Conservation (phyloP, 495 filamentous ascomycete genomes). For the Thozetella sp. region DNA sequence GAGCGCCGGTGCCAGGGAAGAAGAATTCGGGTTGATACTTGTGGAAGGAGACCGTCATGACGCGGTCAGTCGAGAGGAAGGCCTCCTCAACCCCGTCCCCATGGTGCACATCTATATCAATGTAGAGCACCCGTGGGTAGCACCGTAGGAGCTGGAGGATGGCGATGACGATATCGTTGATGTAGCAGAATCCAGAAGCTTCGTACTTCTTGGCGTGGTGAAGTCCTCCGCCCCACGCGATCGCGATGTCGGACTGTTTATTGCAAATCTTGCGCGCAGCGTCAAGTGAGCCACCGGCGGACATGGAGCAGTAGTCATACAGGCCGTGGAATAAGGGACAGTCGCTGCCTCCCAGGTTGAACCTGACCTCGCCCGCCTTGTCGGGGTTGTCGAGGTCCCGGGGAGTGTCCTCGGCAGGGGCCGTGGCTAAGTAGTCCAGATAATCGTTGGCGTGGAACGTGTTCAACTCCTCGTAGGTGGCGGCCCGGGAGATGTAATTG, state of each 20-base stretch:
- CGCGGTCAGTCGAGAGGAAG: conserved; percentile 95
- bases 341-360: conserved; percentile 87
- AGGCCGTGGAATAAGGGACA: conserved; percentile 97
- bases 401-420: conserved; percentile 44
- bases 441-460: conserved; percentile 90
- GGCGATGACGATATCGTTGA: conserved; percentile 97
- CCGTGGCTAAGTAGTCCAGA: conserved; percentile 77
- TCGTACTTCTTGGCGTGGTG: conserved; percentile 98
- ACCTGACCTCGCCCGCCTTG: conserved; percentile 49
- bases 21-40: conserved; percentile 90
- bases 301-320: conserved; percentile 93
- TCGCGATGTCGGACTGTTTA: conserved; percentile 87
- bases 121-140: conserved; percentile 92
- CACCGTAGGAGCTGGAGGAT: conserved; percentile 94
- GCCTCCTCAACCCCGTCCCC: conserved; percentile 98
- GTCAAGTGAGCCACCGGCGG: conserved; percentile 86
- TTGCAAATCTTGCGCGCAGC: conserved; percentile 88
- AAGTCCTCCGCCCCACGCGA: conserved; percentile 97
- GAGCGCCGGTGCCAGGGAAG: conserved; percentile 92
- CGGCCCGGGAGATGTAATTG: conserved; percentile 77
- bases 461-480: conserved; percentile 83
- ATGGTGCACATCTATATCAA: conserved; percentile 98
- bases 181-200: conserved; percentile 96
- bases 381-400: conserved; percentile 50
- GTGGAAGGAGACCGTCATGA: conserved; percentile 98